phyloP scores from a whole-genome alignment of 2,329 filamentous ascomycete genomes.

The Paraphoma sp. region DNA sequence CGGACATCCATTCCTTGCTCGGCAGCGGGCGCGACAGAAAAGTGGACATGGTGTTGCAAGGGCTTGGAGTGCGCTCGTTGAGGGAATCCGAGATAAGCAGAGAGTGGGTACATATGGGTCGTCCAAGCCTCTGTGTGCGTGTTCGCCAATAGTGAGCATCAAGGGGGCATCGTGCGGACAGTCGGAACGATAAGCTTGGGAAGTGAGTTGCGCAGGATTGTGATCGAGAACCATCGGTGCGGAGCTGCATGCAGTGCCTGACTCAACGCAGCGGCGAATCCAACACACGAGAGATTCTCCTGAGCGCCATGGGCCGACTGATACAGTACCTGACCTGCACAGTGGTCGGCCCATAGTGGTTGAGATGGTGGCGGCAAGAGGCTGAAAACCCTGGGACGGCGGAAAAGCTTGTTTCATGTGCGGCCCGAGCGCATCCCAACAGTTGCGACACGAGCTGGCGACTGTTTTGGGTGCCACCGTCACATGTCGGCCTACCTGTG shows the following conservation, averaged over 20 bases:
- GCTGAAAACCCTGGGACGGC: conserved; percentile 29
- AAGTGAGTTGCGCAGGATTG: conserved; percentile 10
- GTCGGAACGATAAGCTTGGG: conserved; percentile 16
- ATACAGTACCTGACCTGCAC: conserved; percentile 10
- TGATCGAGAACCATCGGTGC: conserved; percentile 19
- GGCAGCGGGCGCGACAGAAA: conserved; percentile 33
- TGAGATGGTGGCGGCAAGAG: conserved; percentile 29
- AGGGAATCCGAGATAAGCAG: conserved; percentile 43
- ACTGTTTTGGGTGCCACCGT: conserved; percentile 22
- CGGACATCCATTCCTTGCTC: conserved; percentile 24
- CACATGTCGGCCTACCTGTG: conserved; percentile 17
- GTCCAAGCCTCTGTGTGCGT: conserved; percentile 32
- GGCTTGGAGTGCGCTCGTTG: conserved; percentile 30
- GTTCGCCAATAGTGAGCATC: conserved; percentile 33
- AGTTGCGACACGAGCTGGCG: conserved; percentile 24
- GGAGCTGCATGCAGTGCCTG: conserved; percentile 1
- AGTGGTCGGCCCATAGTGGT: conserved; percentile 18
- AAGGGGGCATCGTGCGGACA: conserved; percentile 28
- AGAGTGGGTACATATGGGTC: conserved; percentile 45
- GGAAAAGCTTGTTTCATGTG: conserved; percentile 31
- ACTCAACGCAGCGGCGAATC: conserved; percentile 1
- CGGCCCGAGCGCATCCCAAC: conserved; percentile 29
- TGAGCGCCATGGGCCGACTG: background rate
- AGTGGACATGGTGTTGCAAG: conserved; percentile 36
- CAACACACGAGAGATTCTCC: background rate